These are phyloP conservation scores for Purpureocillium takamizusanense DNA, from an alignment of 2,329 filamentous ascomycete species.

Conservation along the genomic window DNA sequence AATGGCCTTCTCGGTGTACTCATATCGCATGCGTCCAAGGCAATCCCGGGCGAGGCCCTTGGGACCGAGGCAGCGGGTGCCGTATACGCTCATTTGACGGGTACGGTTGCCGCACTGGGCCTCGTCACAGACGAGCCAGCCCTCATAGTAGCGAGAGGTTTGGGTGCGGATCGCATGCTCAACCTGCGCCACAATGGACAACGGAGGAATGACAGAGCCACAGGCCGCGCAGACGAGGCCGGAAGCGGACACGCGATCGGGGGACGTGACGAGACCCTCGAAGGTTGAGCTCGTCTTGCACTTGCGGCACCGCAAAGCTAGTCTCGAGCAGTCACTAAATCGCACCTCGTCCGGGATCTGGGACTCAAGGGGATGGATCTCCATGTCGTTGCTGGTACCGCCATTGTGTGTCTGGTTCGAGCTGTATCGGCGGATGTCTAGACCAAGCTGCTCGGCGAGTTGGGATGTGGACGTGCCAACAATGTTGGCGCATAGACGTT, in stretches of 20 bases:
- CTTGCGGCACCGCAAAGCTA: slow-evolving; percentile 69
- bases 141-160: slow-evolving; percentile 82
- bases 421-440: slow-evolving; percentile 81
- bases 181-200: slow-evolving; percentile 77
- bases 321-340: slow-evolving; percentile 70
- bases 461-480: slow-evolving; percentile 82
- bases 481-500: slow-evolving; percentile 95
- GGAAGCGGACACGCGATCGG: slow-evolving; percentile 56
- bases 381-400: slow-evolving; percentile 48
- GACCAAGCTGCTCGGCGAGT: slow-evolving; percentile 84
- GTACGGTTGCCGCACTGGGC: slow-evolving; percentile 78
- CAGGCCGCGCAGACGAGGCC: slow-evolving; percentile 72
- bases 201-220: slow-evolving; percentile 51
- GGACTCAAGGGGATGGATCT: slow-evolving; percentile 86
- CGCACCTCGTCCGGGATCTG: slow-evolving; percentile 88
- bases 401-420: slow-evolving; percentile 34
- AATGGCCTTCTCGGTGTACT: slow-evolving; percentile 78
- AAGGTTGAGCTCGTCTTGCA: slow-evolving; percentile 69
- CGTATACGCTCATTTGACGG: slow-evolving; percentile 87
- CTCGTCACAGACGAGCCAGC: slow-evolving; percentile 86
- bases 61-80: slow-evolving; percentile 79
- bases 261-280: slow-evolving; percentile 58
- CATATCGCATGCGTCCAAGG: slow-evolving; percentile 78
- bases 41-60: slow-evolving; percentile 79
- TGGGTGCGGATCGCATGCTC: slow-evolving; percentile 74